Percentiles rank a stretch among this genome's conserved stretches.
Evolutionary conservation across 2,329 filamentous ascomycete genomes (phyloP).

Genomic region (Epichloe amarillans): DNA sequence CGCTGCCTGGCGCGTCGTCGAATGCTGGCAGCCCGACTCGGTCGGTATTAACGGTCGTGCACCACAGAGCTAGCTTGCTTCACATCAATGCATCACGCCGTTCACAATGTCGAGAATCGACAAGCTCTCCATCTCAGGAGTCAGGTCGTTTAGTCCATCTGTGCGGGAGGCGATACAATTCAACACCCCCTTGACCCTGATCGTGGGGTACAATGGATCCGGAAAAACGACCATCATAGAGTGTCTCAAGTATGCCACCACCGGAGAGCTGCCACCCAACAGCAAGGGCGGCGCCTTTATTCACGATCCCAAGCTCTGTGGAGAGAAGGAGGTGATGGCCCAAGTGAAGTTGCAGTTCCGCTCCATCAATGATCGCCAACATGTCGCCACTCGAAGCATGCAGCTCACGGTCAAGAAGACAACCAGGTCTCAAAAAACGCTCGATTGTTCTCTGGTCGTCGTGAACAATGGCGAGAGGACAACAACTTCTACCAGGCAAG

Average conservation of each 20-base stretch:
- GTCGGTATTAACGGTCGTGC: not conserved
- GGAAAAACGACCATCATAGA: slow-evolving; percentile 99
- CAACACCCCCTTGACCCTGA: slow-evolving; percentile 80
- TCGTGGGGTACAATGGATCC: slow-evolving; percentile 94
- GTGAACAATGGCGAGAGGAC: slow-evolving; percentile 67
- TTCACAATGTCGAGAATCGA: slow-evolving; percentile 64
- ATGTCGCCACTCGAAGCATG: slow-evolving; percentile 73
- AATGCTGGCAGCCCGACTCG: not conserved
- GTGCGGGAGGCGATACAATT: slow-evolving; percentile 72
- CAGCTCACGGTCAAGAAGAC: slow-evolving; percentile 80
- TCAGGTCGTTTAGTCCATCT: slow-evolving; percentile 72
- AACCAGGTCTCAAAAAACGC: slow-evolving; percentile 56
- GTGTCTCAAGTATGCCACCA: slow-evolving; percentile 95
- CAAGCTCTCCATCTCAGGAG: slow-evolving; percentile 71
- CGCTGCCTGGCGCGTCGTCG: not conserved
- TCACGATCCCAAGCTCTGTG: slow-evolving; percentile 86
- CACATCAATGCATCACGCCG: slow-evolving; percentile 7
- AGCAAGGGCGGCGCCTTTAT: slow-evolving; percentile 86
- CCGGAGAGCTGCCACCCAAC: slow-evolving; percentile 84
- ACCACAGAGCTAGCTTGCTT: not conserved
- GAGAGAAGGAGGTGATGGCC: slow-evolving; percentile 78
- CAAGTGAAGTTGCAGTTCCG: slow-evolving; percentile 85
- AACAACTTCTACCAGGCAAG: slow-evolving; percentile 64
- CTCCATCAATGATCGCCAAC: slow-evolving; percentile 61
- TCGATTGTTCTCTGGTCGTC: slow-evolving; percentile 68